Conservation (phyloP, 495 filamentous ascomycete species). For the Penicillium coprophilum region DNA sequence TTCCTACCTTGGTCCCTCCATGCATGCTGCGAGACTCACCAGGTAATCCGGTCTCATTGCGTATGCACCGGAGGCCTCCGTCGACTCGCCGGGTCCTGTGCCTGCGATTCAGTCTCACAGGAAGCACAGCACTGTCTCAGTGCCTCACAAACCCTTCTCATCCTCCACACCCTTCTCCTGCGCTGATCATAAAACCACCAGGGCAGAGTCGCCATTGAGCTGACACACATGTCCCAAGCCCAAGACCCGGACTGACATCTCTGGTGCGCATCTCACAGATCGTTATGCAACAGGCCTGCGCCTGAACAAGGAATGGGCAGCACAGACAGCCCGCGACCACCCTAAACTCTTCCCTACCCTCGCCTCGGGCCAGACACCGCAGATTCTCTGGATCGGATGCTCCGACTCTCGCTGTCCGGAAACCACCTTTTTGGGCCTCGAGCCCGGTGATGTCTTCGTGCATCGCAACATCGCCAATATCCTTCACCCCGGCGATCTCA, state of each 20-base stretch:
- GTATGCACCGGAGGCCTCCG: constrained; percentile 6
- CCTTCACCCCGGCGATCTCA: constrained; percentile 73
- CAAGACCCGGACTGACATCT: constrained; percentile 23
- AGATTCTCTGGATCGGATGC: constrained; percentile 91
- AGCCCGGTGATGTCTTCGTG: constrained; percentile 88
- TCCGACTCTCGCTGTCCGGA: constrained; percentile 87
- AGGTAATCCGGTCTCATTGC: constrained; percentile 19
- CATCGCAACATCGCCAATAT: constrained; percentile 96
- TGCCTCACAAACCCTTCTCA: constrained; percentile 20
- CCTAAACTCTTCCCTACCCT: constrained; percentile 72
- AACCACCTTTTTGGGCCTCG: constrained; percentile 74
- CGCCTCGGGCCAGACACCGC: constrained; percentile 66
- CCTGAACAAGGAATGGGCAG: constrained; percentile 69
- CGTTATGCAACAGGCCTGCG: constrained; percentile 34
- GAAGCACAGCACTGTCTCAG: not conserved
- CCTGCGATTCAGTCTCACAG: not conserved
- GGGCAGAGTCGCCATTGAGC: not conserved
- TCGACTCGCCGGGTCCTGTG: constrained; percentile 5
- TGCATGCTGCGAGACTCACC: constrained; percentile 28
- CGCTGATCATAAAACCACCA: constrained; percentile 13
- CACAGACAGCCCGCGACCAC: constrained; percentile 61
- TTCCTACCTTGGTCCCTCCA: constrained; percentile 9
- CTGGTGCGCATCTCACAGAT: constrained; percentile 23
- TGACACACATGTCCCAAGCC: constrained; percentile 3
- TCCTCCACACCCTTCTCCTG: constrained; percentile 25